Conservation (phyloP, 441 rosid species). For the Isatis lusitanica region DNA sequence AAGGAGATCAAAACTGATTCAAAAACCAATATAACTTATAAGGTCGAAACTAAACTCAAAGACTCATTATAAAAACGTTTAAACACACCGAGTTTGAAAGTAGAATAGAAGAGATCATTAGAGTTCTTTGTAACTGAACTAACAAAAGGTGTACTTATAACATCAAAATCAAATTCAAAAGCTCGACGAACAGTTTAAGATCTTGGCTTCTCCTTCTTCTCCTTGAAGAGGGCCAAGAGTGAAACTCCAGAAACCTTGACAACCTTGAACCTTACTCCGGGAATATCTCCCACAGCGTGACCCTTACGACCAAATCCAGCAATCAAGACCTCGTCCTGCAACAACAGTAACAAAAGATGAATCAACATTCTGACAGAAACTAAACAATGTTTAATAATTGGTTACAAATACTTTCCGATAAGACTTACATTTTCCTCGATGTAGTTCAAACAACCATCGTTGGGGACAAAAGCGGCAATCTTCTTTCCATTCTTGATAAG, state of each 20-base stretch:
- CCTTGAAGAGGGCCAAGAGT: constrained; percentile 65
- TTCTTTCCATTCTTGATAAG: constrained; percentile 63
- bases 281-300: constrained; percentile 68
- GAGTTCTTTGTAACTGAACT: not conserved
- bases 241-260: constrained; percentile 75
- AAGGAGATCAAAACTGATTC: not conserved
- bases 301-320: constrained; percentile 67
- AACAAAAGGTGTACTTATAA: not conserved
- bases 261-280: constrained; percentile 69
- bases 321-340: constrained; percentile 55
- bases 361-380: not conserved
- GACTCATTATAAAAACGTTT: not conserved
- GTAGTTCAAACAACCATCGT: constrained; percentile 66
- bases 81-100: constrained; percentile 1
- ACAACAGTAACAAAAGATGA: not conserved
- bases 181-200: constrained; percentile 39
- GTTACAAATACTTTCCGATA: not conserved
- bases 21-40: not conserved
- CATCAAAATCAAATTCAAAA: constrained; percentile 17
- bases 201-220: constrained; percentile 73
- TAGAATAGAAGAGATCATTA: not conserved
- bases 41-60: not conserved
- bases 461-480: constrained; percentile 67
- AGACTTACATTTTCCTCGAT: constrained; percentile 56
- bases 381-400: not conserved